A percentile compares a stretch with the other conserved stretches of the same genome.
Evolutionary conservation across 2,329 filamentous ascomycete genomes (phyloP).

Genomic region (Westerdykella sp.): DNA sequence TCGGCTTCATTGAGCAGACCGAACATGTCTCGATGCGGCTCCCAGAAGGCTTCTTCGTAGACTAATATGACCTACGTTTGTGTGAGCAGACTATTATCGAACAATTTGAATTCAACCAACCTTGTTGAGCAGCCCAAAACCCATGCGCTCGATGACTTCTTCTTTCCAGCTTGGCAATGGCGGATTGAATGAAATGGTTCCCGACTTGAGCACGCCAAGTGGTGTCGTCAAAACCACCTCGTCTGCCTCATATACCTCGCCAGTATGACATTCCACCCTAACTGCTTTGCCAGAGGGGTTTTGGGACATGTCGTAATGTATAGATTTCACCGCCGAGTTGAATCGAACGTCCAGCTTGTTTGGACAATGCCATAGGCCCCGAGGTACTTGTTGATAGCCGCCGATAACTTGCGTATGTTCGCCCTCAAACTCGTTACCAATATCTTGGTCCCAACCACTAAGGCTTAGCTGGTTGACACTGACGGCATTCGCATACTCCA

Average conservation of each 20-base stretch:
- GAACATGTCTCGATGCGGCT: slow-evolving; percentile 83
- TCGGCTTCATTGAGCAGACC: slow-evolving; percentile 75
- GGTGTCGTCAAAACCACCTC: slow-evolving; percentile 86
- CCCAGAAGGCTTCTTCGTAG: slow-evolving; percentile 88
- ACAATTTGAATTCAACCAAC: slow-evolving; percentile 29
- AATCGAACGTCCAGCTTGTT: slow-evolving; percentile 70
- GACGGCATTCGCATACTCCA: slow-evolving; percentile 94
- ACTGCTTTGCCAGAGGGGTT: slow-evolving; percentile 18
- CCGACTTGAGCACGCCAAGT: slow-evolving; percentile 84
- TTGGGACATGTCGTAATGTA: slow-evolving; percentile 51
- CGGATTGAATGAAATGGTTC: slow-evolving; percentile 76
- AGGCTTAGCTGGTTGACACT: slow-evolving; percentile 84
- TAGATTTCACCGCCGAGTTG: slow-evolving; percentile 63
- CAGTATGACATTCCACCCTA: slow-evolving; percentile 63
- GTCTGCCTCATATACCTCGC: slow-evolving; percentile 73
- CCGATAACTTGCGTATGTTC: slow-evolving; percentile 89
- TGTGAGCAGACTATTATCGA: neutral
- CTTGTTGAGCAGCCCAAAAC: slow-evolving; percentile 93
- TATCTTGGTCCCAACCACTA: slow-evolving; percentile 91
- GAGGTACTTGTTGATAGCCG: slow-evolving; percentile 89
- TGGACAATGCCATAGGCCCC: slow-evolving; percentile 74
- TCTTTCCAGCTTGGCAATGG: slow-evolving; percentile 82
- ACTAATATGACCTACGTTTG: slow-evolving; percentile 63
- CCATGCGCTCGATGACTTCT: slow-evolving; percentile 73
- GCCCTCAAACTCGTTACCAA: slow-evolving; percentile 95